Conservation (phyloP, 179 eudicot species). For the Silene noctiflora region DNA sequence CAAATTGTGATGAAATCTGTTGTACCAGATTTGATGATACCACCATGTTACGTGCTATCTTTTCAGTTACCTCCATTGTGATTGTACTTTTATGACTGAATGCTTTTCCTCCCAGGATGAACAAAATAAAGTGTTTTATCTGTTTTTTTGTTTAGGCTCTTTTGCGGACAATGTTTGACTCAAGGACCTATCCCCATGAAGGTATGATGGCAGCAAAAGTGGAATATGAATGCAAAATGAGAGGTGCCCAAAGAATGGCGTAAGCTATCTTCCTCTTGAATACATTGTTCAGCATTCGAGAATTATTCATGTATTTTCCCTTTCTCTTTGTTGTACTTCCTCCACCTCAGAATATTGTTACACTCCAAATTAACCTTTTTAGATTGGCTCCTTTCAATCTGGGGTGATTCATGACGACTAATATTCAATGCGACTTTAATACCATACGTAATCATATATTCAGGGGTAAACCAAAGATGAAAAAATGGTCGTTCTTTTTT, state of each 20-base stretch:
- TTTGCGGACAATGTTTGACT: slow-evolving; percentile 72
- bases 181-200: slow-evolving; percentile 71
- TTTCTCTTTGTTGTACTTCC: not conserved
- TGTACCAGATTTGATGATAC: no score
- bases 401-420: no score
- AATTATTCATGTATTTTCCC: not conserved
- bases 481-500: no score
- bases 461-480: no score
- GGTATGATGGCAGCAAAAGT: slow-evolving; percentile 80
- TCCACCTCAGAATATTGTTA: not conserved
- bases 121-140: slow-evolving; percentile 15
- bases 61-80: not conserved
- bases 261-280: slow-evolving; percentile 39
- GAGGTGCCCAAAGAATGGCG: slow-evolving; percentile 99
- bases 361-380: not conserved
- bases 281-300: slow-evolving; percentile 11
- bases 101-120: not conserved
- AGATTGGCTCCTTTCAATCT: no score
- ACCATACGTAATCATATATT: no score
- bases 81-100: not conserved
- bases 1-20: no score
- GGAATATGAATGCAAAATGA: slow-evolving; percentile 90
- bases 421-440: no score
- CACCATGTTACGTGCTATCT: not conserved
- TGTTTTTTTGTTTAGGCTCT: slow-evolving; percentile 54